Evolutionary conservation across 768 basidiomycete genomes (phyloP), one percentile per base, ranked within the genome.

Genomic region (Naematelia encephala): DNA sequence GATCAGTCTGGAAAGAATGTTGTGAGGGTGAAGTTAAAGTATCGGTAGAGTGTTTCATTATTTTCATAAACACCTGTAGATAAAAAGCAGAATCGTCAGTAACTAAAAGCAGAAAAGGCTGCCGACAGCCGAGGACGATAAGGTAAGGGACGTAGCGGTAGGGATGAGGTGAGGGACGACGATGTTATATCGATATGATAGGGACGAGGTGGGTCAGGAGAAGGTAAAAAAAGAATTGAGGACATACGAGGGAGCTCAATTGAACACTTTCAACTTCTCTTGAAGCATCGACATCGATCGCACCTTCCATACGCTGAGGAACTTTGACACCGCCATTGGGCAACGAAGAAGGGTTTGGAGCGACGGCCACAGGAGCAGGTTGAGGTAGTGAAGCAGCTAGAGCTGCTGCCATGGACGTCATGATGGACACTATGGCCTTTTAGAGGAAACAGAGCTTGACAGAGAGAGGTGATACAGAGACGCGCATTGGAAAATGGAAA

Each of bases 231-330:
- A 2, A 44, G 11, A 49, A 14, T 28, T 68, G 3, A 4, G 10
- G 5, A 75, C 88, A 75, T 76, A 92, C 92, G 82, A 94, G 79
- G 39, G 86, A 90, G 78, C 91, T 91, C 5, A 97, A 78, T 77
- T 91, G 89, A 13, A 96, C 89, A 58, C 78, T 80, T 46, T 83
- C 85, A 54, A 94, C 79, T 11, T 88, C 84, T 68, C 92, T 90
- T 66, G 89, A 87, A 45, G 87, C 91, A 80, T 96, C 92, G 64
- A 91, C 88, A 79, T 97, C 93, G 74, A 97, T 86, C 53, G 86
- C 87, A 75, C 89, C 91, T 46, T 91, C 84, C 88, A 94, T 90
- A 62, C 90, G 89, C 3, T 91, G 84, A 16, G 93, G 93, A 61
- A 96, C 86, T 78, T 92, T 90, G 39, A 62, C 62, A 10, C 43